Conservation (phyloP, 2,329 filamentous ascomycete genomes). For the Cladosporium austrohemisphaericum region DNA sequence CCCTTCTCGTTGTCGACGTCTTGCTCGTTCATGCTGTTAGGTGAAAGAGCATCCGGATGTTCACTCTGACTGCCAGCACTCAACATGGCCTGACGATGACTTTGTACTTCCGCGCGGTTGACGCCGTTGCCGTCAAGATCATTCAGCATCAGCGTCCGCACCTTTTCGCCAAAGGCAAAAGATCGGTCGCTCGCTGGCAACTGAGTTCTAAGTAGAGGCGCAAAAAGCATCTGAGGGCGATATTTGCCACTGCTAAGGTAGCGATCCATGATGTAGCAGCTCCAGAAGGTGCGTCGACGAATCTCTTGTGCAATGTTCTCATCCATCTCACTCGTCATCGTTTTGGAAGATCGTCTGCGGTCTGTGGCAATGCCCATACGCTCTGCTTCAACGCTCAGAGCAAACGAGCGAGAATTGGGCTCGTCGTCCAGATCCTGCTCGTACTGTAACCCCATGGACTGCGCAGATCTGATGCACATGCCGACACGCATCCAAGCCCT, state of each 20-base stretch:
- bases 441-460: conserved; percentile 58
- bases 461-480: conserved; percentile 57
- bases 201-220: conserved; percentile 60
- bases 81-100: conserved; percentile 41
- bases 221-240: conserved; percentile 56
- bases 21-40: conserved; percentile 15
- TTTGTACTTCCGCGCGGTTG: conserved; percentile 39
- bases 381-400: conserved; percentile 36
- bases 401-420: conserved; percentile 34
- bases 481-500: conserved; percentile 66
- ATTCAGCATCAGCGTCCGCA: conserved; percentile 48
- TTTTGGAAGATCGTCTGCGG: conserved; percentile 21
- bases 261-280: conserved; percentile 68
- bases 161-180: conserved; percentile 60
- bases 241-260: conserved; percentile 64
- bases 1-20: conserved; percentile 40
- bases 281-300: conserved; percentile 67
- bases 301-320: conserved; percentile 60
- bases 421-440: conserved; percentile 45
- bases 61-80: conserved; percentile 20
- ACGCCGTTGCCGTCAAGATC: conserved; percentile 39
- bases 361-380: conserved; percentile 32
- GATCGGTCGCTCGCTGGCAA: conserved; percentile 64
- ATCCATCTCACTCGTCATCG: conserved; percentile 29
- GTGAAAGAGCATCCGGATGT: conserved; percentile 17